Base-by-base conservation (phyloP, 495 filamentous ascomycete genomes). In the Penicillium paxilli region DNA sequence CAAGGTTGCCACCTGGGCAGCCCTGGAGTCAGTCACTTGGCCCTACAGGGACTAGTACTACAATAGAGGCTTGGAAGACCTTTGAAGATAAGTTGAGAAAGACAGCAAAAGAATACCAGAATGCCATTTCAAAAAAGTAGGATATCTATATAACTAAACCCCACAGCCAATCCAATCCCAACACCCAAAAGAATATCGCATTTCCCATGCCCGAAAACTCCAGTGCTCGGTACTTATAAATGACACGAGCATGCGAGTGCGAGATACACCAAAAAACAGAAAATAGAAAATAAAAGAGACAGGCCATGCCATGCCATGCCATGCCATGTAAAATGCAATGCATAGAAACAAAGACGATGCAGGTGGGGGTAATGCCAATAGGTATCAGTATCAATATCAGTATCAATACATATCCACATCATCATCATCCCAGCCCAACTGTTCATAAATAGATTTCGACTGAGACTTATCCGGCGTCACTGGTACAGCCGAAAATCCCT, bases 371-470 rank as follows among this genome's bases (percentile, higher is more conserved):
- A 14, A 14, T 11, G n/a, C n/a, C n/a, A n/a, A n/a, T n/a, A n/a
- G n/a, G n/a, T n/a, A n/a, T n/a, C n/a, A n/a, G n/a, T n/a, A 17
- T 40, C 8, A 6, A 3, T 38, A n/a, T 16, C n/a, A 4, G 16
- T 40, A 3, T 5, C 20, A 19, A 71, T 65, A 62, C 80, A 85
- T 52, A 5, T 67, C 64, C 58, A 67, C 63, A 22, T 83, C 77
- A 55, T 87, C 82, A 62, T 88, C 85, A 59, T 93, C 87, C 91
- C 91, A 90, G 42, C 91, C 87, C 44, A 94, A 65, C 30, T 75
- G 72, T 66, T 87, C 82, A 63, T 88, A 95, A 42, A 96, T 88
- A 16, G 61, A 63, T 35, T 58, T 87, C 14, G 60, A 49, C 44
- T 67, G 59, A 12, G 64, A 74, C 69, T 69, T 78, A 65, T 75